phyloP scores from a whole-genome alignment of 768 basidiomycete genomes.

The Lactarius akahatsu region DNA sequence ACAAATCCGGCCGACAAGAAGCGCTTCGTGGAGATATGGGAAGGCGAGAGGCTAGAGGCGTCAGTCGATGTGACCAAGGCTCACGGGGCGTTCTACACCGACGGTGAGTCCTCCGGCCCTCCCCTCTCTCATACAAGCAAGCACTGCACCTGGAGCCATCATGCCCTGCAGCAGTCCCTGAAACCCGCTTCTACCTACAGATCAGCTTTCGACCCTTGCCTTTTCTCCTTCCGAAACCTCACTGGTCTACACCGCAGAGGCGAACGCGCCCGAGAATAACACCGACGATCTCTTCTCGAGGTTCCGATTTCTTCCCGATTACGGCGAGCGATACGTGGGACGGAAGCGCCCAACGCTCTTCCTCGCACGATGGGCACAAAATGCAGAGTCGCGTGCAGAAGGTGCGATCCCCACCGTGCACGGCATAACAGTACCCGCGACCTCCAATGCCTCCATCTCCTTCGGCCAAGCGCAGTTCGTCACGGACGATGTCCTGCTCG shows the following conservation, averaged over 20 bases:
- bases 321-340: slow-evolving; percentile 25
- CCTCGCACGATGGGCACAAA: slow-evolving; percentile 13
- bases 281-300: slow-evolving; percentile 21
- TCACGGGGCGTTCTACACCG: slow-evolving; percentile 33
- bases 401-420: background rate
- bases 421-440: slow-evolving; percentile 6
- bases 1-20: slow-evolving; percentile 27
- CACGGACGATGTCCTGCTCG: slow-evolving; percentile 29
- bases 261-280: slow-evolving; percentile 20
- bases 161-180: background rate
- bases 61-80: slow-evolving; percentile 29
- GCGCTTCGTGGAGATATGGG: slow-evolving; percentile 35
- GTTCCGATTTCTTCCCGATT: slow-evolving; percentile 27
- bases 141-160: background rate
- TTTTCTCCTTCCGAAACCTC: slow-evolving; percentile 28
- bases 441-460: background rate
- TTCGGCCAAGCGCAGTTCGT: slow-evolving; percentile 28
- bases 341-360: slow-evolving; percentile 26
- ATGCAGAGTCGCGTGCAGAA: background rate
- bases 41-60: slow-evolving; percentile 28
- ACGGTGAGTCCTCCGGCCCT: slow-evolving; percentile 29
- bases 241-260: slow-evolving; percentile 29
- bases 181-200: background rate
- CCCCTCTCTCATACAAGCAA: background rate
- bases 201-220: slow-evolving; percentile 23